phyloP scores from a whole-genome alignment of 2,329 filamentous ascomycete species.

The Botrytis fragariae region DNA sequence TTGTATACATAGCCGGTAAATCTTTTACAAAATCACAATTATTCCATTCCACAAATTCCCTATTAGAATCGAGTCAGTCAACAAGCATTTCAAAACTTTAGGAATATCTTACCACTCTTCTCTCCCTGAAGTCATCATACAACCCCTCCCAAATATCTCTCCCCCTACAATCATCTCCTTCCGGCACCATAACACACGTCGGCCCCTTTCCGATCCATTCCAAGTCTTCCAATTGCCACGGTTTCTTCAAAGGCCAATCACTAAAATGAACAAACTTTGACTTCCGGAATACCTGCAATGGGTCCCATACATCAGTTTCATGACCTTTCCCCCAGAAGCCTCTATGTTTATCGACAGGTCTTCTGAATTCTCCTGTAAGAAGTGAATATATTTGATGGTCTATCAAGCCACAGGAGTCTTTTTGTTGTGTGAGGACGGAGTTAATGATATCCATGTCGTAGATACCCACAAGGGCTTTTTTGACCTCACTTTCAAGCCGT shows the following conservation, averaged over 20 bases:
- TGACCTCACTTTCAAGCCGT: constrained; percentile 36
- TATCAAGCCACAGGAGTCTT: constrained; percentile 49
- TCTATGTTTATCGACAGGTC: constrained; percentile 44
- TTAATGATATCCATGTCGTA: constrained; percentile 60
- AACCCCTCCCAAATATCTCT: constrained; percentile 33
- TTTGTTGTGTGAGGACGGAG: constrained; percentile 24
- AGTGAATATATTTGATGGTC: constrained; percentile 56
- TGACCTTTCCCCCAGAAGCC: constrained; percentile 47
- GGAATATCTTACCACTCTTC: constrained; percentile 25
- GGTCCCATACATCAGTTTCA: constrained; percentile 46
- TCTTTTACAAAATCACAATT: neutral
- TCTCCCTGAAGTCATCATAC: constrained; percentile 32
- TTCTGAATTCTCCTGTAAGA: constrained; percentile 55
- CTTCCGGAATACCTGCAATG: constrained; percentile 48
- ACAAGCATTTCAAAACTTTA: neutral
- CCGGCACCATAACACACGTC: constrained; percentile 24
- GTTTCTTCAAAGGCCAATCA: constrained; percentile 59
- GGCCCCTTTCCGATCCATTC: constrained; percentile 22
- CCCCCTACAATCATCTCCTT: constrained; percentile 29
- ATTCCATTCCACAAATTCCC: neutral
- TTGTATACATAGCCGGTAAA: neutral
- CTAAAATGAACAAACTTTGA: constrained; percentile 60
- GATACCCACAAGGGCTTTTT: constrained; percentile 29
- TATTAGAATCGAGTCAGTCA: neutral
- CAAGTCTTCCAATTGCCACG: constrained; percentile 47